These are phyloP conservation scores for Yamadazyma epiphylla DNA, from an alignment of 1,139 yeast genomes.

Conservation along the genomic window DNA sequence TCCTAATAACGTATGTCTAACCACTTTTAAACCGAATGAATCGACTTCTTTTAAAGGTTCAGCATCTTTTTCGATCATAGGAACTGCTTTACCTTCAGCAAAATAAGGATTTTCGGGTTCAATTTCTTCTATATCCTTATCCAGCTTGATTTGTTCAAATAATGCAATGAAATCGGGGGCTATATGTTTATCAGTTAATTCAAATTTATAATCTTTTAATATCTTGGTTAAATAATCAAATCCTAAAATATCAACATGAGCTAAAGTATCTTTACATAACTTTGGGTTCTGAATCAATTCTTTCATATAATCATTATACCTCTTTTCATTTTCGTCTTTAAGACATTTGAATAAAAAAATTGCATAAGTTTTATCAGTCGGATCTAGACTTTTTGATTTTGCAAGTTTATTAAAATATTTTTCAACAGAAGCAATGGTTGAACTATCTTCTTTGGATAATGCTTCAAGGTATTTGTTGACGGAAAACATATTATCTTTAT, in stretches of 20 bases:
- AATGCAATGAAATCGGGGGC: constrained; percentile 32
- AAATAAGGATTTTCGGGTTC: constrained; percentile 18
- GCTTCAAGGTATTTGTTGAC: constrained; percentile 37
- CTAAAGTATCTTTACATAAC: constrained; percentile 34
- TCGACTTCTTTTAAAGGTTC: constrained; percentile 64
- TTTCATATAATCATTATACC: constrained; percentile 10
- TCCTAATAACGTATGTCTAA: constrained; percentile 75
- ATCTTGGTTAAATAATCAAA: constrained; percentile 51
- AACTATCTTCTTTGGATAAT: constrained; percentile 27
- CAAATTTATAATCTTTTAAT: constrained; percentile 13
- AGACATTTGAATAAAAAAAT: constrained; percentile 28
- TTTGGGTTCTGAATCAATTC: constrained; percentile 17
- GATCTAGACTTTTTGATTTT: constrained; percentile 18
- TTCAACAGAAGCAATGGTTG: constrained; percentile 24
- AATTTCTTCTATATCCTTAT: constrained; percentile 1
- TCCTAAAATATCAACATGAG: constrained; percentile 68
- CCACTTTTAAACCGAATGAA: constrained; percentile 75
- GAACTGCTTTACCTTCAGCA: constrained; percentile 20
- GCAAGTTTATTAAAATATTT: constrained; percentile 24
- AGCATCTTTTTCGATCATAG: constrained; percentile 48
- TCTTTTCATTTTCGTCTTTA: constrained; percentile 11
- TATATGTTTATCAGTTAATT: constrained; percentile 26
- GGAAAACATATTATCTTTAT: constrained; percentile 30
- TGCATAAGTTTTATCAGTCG: constrained; percentile 48
- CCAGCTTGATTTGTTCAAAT: constrained; percentile 21